Base-by-base conservation (phyloP, 352 stramenopile genomes). In the Phytopythium boreale region DNA sequence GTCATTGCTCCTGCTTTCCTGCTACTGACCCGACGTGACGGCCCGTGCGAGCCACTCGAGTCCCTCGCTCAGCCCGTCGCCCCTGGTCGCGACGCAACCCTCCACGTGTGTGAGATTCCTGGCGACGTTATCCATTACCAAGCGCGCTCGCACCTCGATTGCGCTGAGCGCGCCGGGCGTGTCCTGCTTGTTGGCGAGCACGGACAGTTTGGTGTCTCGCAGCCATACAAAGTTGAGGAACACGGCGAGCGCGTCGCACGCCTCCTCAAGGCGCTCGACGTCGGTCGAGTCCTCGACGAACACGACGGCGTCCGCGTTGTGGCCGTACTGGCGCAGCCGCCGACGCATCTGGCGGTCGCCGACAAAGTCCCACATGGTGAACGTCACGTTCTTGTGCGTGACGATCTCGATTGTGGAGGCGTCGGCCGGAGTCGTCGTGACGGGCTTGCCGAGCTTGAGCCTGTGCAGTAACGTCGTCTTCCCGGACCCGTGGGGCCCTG, bases 391-490 rank as follows among this genome's bases (percentile, higher is more conserved):
- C 55, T 77, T 82, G 68, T 88, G 81, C 52, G 72, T 11, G 46
- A 97, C 84, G 4, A 70, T 76, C 74, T 97, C 89, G 61, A 97
- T 77, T 65, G 96, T 93, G 68, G 93, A 96, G 22, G 85, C 86
- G 44, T 96, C 82, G n/a, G 90, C 96, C 20, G 86, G 78, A 52
- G 90, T 84, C 49, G 86, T 92, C 2, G 72, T 82, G 26, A 95
- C 62, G 10, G 77, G 26, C 55, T 93, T 79, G 12, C 80, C 84
- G 27, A 96, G 71, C 64, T 96, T 92, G 63, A 96, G 80, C 59
- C 86, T 81, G 77, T 97, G 92, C 15, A 98, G 85, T 64, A 99
- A 95, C 37, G 97, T 99, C 1, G 97, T 99, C 82, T 99, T 99
- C 73, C 96, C 96, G 24, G 95, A 96, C 24, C 88, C 93, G 77